Base-by-base conservation (phyloP, 208 protist genomes). In the Leptomonas seymouri region DNA sequence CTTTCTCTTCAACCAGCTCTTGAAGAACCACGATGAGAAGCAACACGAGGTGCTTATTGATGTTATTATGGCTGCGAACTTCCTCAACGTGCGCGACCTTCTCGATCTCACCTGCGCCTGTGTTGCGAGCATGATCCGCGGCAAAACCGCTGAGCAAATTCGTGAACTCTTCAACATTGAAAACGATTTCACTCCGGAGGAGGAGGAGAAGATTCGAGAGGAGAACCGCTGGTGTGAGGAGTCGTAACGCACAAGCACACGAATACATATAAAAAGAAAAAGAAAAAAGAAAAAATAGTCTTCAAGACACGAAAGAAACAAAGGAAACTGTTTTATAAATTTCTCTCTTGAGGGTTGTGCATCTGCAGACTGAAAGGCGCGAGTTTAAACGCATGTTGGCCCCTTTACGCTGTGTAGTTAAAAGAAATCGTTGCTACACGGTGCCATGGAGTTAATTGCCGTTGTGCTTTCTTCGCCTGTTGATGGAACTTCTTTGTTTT, bases 131-230 rank as follows among this genome's bases (percentile, higher is more conserved):
- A 95, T 97, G 90, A 97, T 98, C 61, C 94, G 95, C 42, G 93
- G 93, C 46, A 98, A 98, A 80, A 91, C 94, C 12, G 93, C 97
- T 5, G 93, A 98, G 80, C 76, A 98, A 78, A 98, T 98, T 49
- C 85, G 95, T 15, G 72, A 78, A 39, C 85, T 97, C 27, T 98
- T 98, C 73, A 98, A 98, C 84, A 98, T 98, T 82, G 95, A 97
- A 74, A 98, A 97, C 71, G 97, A 98, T 65, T 98, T 98, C 74
- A 97, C 90, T 3, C 94, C 91, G 3, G 95, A 98, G 66, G 97
- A 98, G 76, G 95, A 98, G 74, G 91, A 93, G 67, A 95, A 93
- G 76, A 95, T 95, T 50, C 76, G 83, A 14, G 89, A 95, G 55
- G 89, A 95, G 74, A 95, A 95, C 78, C 76, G 81, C 53, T 95